These are phyloP conservation scores for Begonia masoniana DNA, from an alignment of 306 rosid genomes.

Conservation along the genomic window DNA sequence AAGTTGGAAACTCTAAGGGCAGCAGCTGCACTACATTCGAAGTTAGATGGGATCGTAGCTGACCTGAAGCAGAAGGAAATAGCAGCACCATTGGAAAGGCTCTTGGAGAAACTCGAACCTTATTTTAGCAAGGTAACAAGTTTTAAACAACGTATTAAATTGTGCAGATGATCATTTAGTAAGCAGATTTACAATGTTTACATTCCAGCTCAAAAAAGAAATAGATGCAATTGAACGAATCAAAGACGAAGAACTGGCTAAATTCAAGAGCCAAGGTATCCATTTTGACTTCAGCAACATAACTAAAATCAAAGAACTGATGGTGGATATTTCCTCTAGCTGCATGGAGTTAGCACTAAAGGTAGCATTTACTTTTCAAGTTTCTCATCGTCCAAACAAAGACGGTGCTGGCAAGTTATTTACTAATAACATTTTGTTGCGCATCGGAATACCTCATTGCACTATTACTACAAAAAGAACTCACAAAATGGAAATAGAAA, in stretches of 20 bases:
- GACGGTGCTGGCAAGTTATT: too few relatives aligned
- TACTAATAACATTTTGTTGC: too few relatives aligned
- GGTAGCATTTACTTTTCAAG: neutral
- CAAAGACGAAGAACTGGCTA: neutral
- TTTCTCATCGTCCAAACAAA: neutral
- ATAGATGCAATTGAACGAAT: neutral
- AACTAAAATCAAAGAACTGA: neutral
- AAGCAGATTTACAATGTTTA: neutral
- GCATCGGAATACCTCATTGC: too few relatives aligned
- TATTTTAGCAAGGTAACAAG: neutral
- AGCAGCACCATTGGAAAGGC: neutral
- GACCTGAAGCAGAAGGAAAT: neutral
- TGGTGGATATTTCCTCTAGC: neutral
- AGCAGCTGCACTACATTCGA: neutral
- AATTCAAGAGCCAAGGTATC: neutral
- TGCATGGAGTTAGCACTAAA: neutral
- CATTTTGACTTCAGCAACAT: neutral
- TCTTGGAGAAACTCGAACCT: neutral
- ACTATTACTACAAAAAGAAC: too few relatives aligned
- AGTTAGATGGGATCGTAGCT: neutral
- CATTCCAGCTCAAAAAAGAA: neutral
- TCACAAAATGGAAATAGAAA: too few relatives aligned
- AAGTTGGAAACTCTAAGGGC: neutral
- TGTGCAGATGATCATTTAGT: neutral
- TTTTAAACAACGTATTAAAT: too few relatives aligned